These are phyloP conservation scores for Kewa caespitosa DNA, from an alignment of 179 eudicot genomes.

Conservation along the genomic window DNA sequence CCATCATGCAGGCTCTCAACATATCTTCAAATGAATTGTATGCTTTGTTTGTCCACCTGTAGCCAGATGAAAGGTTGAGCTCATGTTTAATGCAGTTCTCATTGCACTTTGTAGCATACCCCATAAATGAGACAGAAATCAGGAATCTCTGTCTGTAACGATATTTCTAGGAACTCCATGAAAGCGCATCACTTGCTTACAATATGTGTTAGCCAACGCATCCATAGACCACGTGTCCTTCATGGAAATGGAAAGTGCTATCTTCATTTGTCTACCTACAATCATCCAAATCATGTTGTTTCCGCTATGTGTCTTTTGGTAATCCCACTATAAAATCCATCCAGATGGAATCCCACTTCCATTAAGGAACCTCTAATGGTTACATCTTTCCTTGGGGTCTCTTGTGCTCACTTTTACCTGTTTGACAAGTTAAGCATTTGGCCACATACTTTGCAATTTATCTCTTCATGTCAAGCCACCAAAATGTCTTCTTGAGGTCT, in stretches of 20 bases:
- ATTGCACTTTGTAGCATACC: too few relatives aligned
- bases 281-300: neutral
- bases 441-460: neutral
- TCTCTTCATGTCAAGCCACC: conserved; percentile 2
- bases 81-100: too few relatives aligned
- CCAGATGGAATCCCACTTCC: conserved; percentile 1
- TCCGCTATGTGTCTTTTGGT: neutral
- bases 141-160: too few relatives aligned
- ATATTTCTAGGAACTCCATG: too few relatives aligned
- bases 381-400: neutral
- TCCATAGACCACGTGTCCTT: too few relatives aligned
- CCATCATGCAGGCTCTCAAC: too few relatives aligned
- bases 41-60: too few relatives aligned
- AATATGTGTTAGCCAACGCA: too few relatives aligned
- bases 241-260: neutral
- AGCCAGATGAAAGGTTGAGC: too few relatives aligned
- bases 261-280: neutral
- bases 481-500: neutral
- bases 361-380: neutral
- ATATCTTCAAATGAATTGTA: too few relatives aligned
- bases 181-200: too few relatives aligned
- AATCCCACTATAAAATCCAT: neutral
- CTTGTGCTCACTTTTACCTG: neutral
- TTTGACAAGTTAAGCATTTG: conserved; percentile 4
- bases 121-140: too few relatives aligned